Percentiles rank a stretch among this genome's conserved stretches.
Conservation (phyloP, 345 rosid genomes). For the Heritiera fomes region DNA sequence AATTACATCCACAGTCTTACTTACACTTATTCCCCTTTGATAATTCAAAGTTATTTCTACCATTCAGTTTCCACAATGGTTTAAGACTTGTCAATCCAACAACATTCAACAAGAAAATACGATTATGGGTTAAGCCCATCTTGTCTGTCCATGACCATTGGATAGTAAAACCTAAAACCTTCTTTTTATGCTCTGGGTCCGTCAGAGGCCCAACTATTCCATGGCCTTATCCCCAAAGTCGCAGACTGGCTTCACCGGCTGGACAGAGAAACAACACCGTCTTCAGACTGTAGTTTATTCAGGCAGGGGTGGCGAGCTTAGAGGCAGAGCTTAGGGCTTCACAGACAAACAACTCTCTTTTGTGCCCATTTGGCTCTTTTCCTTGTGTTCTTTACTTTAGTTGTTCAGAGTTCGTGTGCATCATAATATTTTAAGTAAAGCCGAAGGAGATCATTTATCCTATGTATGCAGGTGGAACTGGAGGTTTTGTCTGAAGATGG, state of each 20-base stretch:
- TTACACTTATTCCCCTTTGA: too few species aligned
- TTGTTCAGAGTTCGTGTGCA: too few species aligned
- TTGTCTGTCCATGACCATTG: neutral
- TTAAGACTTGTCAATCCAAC: too few species aligned
- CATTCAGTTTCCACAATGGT: too few species aligned
- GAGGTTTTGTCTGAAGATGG: neutral
- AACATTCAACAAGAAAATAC: too few species aligned
- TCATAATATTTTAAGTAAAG: too few species aligned
- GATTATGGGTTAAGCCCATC: neutral
- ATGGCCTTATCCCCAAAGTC: neutral
- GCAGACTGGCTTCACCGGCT: neutral
- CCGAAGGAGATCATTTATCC: neutral
- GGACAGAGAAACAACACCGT: neutral
- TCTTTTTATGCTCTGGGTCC: neutral
- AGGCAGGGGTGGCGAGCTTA: too few species aligned
- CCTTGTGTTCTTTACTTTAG: neutral
- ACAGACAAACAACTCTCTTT: too few species aligned
- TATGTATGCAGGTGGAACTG: neutral
- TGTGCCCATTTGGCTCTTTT: too few species aligned
- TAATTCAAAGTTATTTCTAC: too few species aligned
- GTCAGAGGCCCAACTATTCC: neutral
- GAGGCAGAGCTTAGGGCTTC: too few species aligned
- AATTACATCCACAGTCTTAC: neutral
- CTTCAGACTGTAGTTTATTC: too few species aligned
- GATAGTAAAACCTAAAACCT: neutral